Conservation (phyloP, 768 basidiomycete genomes). For the Lactarius sanguifluus region DNA sequence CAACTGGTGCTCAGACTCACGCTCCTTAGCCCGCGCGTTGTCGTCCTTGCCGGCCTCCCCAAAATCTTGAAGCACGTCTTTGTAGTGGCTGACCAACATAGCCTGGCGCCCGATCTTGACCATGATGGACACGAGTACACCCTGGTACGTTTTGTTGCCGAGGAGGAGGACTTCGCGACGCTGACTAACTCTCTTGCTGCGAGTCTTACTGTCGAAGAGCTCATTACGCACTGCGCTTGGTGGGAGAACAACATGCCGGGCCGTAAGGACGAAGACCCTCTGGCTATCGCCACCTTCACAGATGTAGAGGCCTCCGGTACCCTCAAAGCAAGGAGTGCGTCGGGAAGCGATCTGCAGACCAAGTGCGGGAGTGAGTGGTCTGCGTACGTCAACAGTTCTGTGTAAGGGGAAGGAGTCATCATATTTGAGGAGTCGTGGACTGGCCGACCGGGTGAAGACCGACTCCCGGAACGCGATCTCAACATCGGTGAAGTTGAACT, state of each 20-base stretch:
- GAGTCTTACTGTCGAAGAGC: not conserved
- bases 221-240: conserved; percentile 29
- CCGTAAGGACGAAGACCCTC: conserved; percentile 36
- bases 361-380: conserved; percentile 40
- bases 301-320: conserved; percentile 41
- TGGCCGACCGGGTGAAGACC: conserved; percentile 15
- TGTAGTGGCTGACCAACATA: not conserved
- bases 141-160: not conserved
- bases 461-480: conserved; percentile 40
- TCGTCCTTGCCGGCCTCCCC: no score
- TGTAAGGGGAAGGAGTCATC: conserved; percentile 20
- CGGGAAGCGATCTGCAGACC: conserved; percentile 39
- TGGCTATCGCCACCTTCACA: conserved; percentile 29
- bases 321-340: conserved; percentile 37
- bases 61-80: not conserved
- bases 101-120: not conserved
- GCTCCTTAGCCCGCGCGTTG: not conserved
- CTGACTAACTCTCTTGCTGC: not conserved
- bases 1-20: not conserved
- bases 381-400: conserved; percentile 28
- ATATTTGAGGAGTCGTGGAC: conserved; percentile 36
- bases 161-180: not conserved
- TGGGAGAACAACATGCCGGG: conserved; percentile 40
- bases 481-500: conserved; percentile 35
- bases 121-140: not conserved